Conservation (phyloP, 257 asterid species). For the Solanum acaule region DNA sequence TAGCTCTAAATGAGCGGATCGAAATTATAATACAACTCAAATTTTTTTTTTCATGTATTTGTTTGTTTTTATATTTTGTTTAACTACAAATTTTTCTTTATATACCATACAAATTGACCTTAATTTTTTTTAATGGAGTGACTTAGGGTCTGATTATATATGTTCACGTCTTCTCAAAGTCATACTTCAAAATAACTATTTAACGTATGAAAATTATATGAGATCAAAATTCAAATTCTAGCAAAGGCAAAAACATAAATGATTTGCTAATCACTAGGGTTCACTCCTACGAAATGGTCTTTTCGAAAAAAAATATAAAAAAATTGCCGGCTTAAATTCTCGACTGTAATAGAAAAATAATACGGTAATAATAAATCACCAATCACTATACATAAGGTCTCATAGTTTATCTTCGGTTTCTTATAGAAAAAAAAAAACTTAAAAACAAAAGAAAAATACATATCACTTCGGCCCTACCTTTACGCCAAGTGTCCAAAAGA, state of each 20-base stretch:
- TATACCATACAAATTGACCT: not conserved
- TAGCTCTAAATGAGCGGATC: not conserved
- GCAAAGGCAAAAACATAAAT: not conserved
- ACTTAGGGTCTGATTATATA: too few species aligned
- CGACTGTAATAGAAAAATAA: too few species aligned
- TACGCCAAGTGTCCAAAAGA: not conserved
- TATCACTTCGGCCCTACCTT: not conserved
- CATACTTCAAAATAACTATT: not conserved
- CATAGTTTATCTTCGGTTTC: not conserved
- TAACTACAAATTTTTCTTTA: not conserved
- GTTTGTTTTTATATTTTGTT: not conserved
- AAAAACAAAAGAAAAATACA: not conserved
- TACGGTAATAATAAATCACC: too few species aligned
- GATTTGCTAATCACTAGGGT: not conserved
- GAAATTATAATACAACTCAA: not conserved
- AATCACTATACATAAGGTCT: too few species aligned
- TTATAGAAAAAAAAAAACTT: too few species aligned
- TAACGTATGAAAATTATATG: not conserved
- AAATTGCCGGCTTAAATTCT: too few species aligned
- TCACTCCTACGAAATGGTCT: not conserved
- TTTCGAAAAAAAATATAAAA: too few species aligned
- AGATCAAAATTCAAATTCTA: not conserved
- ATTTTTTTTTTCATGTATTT: not conserved
- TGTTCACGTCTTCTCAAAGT: too few species aligned
- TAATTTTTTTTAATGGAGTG: not conserved